These are phyloP conservation scores for Elongisporangium anandrum DNA, from an alignment of 352 stramenopile species.

Conservation along the genomic window DNA sequence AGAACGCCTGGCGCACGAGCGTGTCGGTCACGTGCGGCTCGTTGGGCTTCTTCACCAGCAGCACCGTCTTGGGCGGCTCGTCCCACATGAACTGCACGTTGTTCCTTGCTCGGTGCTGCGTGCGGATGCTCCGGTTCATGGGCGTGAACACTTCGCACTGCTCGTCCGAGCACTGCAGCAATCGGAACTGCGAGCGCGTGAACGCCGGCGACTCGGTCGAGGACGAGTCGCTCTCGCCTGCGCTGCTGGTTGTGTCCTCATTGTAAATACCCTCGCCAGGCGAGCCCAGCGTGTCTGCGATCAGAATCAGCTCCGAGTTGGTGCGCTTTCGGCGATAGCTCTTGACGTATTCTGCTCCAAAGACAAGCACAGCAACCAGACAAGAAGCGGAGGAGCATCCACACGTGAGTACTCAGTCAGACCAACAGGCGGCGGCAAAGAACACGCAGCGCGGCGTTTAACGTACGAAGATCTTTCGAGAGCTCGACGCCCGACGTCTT, in stretches of 20 bases:
- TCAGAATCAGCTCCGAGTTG: conserved; percentile 84
- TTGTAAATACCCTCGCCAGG: conserved; percentile 70
- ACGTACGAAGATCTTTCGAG: conserved; percentile 28
- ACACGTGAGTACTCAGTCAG: conserved; percentile 3
- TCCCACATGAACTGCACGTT: conserved; percentile 90
- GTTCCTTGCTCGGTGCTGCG: conserved; percentile 79
- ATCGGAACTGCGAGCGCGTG: conserved; percentile 60
- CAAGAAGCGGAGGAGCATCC: no score
- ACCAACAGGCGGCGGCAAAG: background rate
- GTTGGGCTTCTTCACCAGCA: conserved; percentile 89
- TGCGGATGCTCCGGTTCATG: conserved; percentile 84
- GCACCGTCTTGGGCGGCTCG: conserved; percentile 66
- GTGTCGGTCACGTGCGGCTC: conserved; percentile 72
- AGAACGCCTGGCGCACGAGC: conserved; percentile 56
- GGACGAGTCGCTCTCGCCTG: conserved; percentile 31
- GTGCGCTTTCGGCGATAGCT: conserved; percentile 53
- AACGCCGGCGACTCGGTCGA: conserved; percentile 25
- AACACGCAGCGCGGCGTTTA: background rate
- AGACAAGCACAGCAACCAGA: conserved; percentile 1
- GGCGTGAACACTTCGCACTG: conserved; percentile 86
- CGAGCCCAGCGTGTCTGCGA: conserved; percentile 74
- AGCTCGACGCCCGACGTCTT: conserved; percentile 24
- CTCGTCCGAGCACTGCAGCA: conserved; percentile 85
- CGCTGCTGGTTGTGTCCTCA: conserved; percentile 49
- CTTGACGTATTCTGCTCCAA: conserved; percentile 34